Base-by-base conservation (phyloP, 768 basidiomycete species). In the Boletus reticulatus region DNA sequence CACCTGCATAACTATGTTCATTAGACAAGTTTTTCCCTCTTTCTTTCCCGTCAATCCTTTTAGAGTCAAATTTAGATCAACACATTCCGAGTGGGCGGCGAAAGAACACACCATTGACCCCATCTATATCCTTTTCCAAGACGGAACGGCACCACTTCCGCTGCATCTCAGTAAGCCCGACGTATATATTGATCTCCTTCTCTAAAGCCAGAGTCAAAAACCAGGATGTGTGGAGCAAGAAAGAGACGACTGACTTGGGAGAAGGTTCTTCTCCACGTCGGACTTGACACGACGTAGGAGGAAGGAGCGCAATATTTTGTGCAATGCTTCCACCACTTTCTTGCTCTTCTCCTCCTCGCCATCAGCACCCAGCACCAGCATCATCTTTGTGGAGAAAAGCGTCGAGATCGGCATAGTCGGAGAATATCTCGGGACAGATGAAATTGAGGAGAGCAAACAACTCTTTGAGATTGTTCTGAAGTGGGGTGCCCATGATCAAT, bases 1-100 rank as follows among this genome's bases (percentile, higher is more conserved):
- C 19, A 92, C 83, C 80, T 99, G 97, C 97, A 98, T 98, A 57
- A 98, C 97, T 80, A 99, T 94, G 69, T 98, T 99, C 87, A 98
- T 93, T 48, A 98, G 72, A 34, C 96, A 78, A 5, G 95, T 98
- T 76, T 98, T 99, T 52, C 96, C 96, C 70, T 99, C 97, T 69
- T 98, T 98, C 81, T 97, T 98, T 9, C 95, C 94, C 2, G 92
- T 92, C 32, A 94, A 76, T 39, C 92, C 91, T 92, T 57, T 22
- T 11, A 1, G n/a, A 12, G 20, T 4, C 27, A 38, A n/a, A 2
- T 56, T 52, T 37, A 56, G 44, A 47, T 32, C 44, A 24, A 42
- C 17, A 10, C 4, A 31, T 37, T 31, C 1, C 12, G 10, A 46
- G 7, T 17, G 27, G 9, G 17, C 13, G 13, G 27, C 3, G 12